Evolutionary conservation across 345 rosid genomes (phyloP), one percentile per base, ranked within the genome.

Genomic region (Hevea brasiliensis): DNA sequence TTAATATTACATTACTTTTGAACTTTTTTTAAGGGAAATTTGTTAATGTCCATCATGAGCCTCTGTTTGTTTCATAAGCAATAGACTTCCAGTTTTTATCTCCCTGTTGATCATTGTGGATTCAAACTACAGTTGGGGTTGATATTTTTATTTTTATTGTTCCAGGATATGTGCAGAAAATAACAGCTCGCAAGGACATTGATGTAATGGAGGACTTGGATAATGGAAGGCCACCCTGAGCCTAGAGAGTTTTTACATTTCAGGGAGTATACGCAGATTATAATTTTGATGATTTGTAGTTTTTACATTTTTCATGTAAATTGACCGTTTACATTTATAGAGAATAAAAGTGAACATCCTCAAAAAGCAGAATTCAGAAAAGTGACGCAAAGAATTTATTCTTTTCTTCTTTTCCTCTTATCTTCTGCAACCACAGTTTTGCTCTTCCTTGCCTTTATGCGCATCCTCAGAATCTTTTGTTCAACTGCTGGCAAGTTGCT

Each of bases 161-260:
- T 77, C 83, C 91, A 92, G 98, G 99, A 72, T 95, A 90, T 61
- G 96, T 92, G 79, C 96, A 92, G 80, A 90, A 90, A 83, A 89
- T 95, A 78, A 95, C 97, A 77, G 86, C 94, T 70, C 89, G 98
- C 61, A 87, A 78, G 63, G 96, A 91, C 80, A 92, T 91, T 71
- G 93, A 85, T 41, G 83, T 87, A 47, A 95, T 89, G 98, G 94
- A 87, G 84, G 90, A 95, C 65, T 75, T 88, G 85, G 98, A 90
- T 65, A 83, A 89, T 41, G 94, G 94, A 80, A 82, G 81, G 71
- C n/a, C n/a, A n/a, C n/a, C n/a, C n/a, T n/a, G n/a, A n/a, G 68
- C 63, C 26, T 13, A 55, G 69, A 18, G 23, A 23, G 37, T 20
- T 23, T 50, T n/a, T 48, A 42, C 10, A 29, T 27, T 41, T 61